A percentile compares a stretch with the other conserved stretches of the same genome.
Conservation (phyloP, 2,329 filamentous ascomycete genomes). For the Phyllosticta citriasiana region DNA sequence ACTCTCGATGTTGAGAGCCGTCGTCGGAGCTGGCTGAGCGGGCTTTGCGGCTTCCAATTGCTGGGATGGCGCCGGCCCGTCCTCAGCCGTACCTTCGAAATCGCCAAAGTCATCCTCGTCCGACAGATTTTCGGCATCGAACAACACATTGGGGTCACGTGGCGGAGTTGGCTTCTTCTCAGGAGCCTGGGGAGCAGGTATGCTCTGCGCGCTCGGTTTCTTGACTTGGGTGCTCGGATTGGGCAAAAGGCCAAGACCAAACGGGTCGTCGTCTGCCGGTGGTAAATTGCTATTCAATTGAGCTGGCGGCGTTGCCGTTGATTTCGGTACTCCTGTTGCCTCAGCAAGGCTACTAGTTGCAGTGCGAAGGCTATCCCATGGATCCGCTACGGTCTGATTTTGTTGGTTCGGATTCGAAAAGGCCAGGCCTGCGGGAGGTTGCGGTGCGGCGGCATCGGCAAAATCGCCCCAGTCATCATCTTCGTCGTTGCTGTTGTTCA, state of each 20-base stretch:
- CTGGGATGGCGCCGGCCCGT: constrained; percentile 5
- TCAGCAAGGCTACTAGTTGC: neutral
- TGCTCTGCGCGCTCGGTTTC: neutral
- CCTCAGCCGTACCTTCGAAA: constrained; percentile 17
- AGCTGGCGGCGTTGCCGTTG: neutral
- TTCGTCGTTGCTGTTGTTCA: constrained; percentile 15
- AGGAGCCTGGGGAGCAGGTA: neutral
- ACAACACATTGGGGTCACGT: constrained; percentile 28
- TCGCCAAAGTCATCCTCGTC: constrained; percentile 30
- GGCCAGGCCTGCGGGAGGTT: constrained; percentile 5
- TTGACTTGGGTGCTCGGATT: neutral
- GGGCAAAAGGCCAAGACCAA: constrained; percentile 7
- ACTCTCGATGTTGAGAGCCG: constrained; percentile 3
- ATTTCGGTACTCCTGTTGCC: neutral
- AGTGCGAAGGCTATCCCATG: constrained; percentile 9
- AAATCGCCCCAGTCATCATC: constrained; percentile 33
- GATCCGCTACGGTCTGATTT: constrained; percentile 5
- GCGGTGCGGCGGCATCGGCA: constrained; percentile 20
- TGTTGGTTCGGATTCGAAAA: neutral
- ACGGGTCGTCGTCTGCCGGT: constrained; percentile 2
- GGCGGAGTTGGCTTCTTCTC: constrained; percentile 8
- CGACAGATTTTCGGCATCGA: constrained; percentile 29
- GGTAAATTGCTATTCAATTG: neutral
- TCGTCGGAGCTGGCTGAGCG: neutral
- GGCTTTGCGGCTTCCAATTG: constrained; percentile 7